A percentile compares a stretch with the other conserved stretches of the same genome.
Conservation (phyloP, 345 rosid genomes). For the Sisymbrium irio region DNA sequence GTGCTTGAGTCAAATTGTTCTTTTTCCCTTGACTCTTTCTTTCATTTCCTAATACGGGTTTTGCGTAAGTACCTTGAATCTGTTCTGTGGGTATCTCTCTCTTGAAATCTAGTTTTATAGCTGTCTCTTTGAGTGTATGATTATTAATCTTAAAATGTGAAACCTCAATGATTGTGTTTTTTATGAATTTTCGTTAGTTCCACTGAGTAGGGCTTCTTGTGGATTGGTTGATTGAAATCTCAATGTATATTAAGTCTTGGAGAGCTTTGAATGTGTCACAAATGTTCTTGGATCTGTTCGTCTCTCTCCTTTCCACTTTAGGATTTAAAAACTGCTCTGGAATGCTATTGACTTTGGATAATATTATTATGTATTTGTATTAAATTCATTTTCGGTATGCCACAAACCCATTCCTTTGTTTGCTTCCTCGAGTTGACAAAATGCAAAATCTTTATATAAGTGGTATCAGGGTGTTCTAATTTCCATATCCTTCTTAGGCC, state of each 20-base stretch:
- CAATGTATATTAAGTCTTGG: background rate
- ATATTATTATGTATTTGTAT: slow-evolving; percentile 21
- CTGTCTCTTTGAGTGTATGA: background rate
- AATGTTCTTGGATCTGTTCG: background rate
- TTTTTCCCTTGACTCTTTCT: slow-evolving; percentile 21
- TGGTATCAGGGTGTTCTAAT: slow-evolving; percentile 11
- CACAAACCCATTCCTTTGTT: slow-evolving; percentile 23
- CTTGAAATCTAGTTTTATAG: background rate
- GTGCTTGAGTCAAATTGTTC: slow-evolving; percentile 28
- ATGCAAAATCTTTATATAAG: slow-evolving; percentile 31
- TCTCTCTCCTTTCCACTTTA: slow-evolving; percentile 6
- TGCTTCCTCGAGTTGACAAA: slow-evolving; percentile 28
- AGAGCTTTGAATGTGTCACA: slow-evolving; percentile 17
- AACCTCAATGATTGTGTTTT: background rate
- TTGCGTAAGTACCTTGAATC: background rate
- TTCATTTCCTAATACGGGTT: background rate
- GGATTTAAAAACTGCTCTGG: slow-evolving; percentile 1
- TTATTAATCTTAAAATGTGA: background rate
- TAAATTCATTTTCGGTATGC: slow-evolving; percentile 15
- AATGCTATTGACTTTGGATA: slow-evolving; percentile 25
- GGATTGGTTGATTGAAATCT: slow-evolving; percentile 13
- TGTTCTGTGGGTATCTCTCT: background rate
- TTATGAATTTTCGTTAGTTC: background rate
- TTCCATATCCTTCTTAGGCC: slow-evolving; percentile 25
- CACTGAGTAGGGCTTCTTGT: background rate